Evolutionary conservation across 164 flowering plant genomes (phyloP).

Genomic region (Nymphaea colorata): DNA sequence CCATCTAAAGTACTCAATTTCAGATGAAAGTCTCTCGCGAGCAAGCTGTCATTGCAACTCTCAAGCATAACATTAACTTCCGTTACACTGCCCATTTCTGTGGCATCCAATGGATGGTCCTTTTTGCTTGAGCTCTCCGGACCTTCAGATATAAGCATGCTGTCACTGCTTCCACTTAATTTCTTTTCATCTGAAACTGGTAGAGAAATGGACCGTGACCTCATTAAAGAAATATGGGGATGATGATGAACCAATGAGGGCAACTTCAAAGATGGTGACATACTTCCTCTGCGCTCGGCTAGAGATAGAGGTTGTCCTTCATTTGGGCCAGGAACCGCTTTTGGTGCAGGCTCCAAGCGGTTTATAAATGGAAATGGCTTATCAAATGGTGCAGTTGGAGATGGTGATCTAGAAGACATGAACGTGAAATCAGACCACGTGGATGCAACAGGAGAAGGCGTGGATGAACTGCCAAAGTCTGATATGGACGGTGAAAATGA

Average conservation of each 20-base stretch:
- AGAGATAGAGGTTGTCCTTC: conserved; percentile 37
- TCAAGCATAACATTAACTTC: background rate
- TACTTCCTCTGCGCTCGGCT: conserved; percentile 64
- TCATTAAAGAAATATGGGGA: conserved; percentile 20
- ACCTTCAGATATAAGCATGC: too few species aligned
- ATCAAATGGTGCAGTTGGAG: conserved; percentile 33
- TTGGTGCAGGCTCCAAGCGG: conserved; percentile 9
- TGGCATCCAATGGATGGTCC: background rate
- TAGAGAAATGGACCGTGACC: conserved; percentile 38
- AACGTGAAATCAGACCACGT: conserved; percentile 59
- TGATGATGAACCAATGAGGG: conserved; percentile 28
- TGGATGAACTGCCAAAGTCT: conserved; percentile 46
- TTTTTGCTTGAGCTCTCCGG: background rate
- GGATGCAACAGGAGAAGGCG: conserved; percentile 67
- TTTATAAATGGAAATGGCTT: conserved; percentile 18
- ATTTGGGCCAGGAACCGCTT: conserved; percentile 18
- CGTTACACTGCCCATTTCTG: background rate
- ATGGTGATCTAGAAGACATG: conserved; percentile 45
- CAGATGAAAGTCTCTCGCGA: conserved; percentile 7
- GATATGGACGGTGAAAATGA: conserved; percentile 61
- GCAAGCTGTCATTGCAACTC: conserved; percentile 1
- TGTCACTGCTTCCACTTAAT: conserved; percentile 6
- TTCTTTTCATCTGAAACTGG: conserved; percentile 19
- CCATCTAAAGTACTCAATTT: background rate
- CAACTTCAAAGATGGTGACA: conserved; percentile 40